These are phyloP conservation scores for Hanseniaspora taiwanica DNA, from an alignment of 805 yeast genomes.

Conservation along the genomic window DNA sequence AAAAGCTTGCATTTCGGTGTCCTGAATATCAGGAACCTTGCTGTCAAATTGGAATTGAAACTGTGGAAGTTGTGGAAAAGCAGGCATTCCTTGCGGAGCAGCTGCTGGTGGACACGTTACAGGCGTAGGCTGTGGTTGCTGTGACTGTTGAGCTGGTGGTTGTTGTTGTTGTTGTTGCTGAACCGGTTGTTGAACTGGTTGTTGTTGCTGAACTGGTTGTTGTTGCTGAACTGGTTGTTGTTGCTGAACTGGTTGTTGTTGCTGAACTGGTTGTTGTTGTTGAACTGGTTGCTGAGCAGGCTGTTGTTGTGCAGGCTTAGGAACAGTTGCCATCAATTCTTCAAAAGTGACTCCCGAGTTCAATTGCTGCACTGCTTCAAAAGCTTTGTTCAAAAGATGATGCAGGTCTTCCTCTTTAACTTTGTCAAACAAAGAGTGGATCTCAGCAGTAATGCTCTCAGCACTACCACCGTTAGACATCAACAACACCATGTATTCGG, in stretches of 20 bases:
- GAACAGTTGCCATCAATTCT: slow-evolving; percentile 19
- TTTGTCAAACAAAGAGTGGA: slow-evolving; percentile 47
- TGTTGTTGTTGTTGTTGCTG: slow-evolving; percentile 13
- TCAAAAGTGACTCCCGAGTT: slow-evolving; percentile 12
- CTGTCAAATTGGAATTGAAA: slow-evolving; percentile 15
- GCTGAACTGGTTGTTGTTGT: slow-evolving; percentile 6
- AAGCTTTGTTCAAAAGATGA: slow-evolving; percentile 42
- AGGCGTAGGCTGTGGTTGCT: slow-evolving; percentile 8
- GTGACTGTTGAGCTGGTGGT: too few relatives aligned
- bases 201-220: slow-evolving; percentile 7
- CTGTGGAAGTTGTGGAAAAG: slow-evolving; percentile 14
- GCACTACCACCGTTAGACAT: slow-evolving; percentile 56
- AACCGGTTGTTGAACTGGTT: slow-evolving; percentile 8
- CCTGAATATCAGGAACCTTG: slow-evolving; percentile 4
- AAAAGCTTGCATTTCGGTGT: background rate
- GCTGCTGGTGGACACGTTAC: background rate
- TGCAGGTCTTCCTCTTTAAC: slow-evolving; percentile 47
- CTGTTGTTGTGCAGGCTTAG: slow-evolving; percentile 8
- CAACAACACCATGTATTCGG: slow-evolving; percentile 61
- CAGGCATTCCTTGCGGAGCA: background rate
- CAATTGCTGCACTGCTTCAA: slow-evolving; percentile 27
- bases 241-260: slow-evolving; percentile 2
- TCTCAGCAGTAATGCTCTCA: slow-evolving; percentile 45
- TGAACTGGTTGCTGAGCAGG: slow-evolving; percentile 8
- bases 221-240: slow-evolving; percentile 3